Percentiles rank a stretch among this genome's conserved stretches.
Evolutionary conservation across 129 eudicot species (phyloP).

Genomic region (Pittosporum tobira): DNA sequence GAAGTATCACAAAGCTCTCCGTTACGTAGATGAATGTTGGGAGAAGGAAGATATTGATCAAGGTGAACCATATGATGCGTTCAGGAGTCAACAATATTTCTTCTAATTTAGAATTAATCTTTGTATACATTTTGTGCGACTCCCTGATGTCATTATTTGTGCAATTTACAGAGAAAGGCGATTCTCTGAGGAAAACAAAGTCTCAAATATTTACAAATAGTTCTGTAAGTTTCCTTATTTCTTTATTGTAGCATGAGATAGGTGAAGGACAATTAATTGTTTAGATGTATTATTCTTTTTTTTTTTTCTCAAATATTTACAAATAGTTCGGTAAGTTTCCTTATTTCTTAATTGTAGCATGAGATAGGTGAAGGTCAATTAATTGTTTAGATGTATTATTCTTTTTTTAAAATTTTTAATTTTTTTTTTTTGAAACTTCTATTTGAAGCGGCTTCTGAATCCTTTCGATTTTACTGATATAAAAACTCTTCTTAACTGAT

Average conservation of each 20-base stretch:
- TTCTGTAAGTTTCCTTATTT: constrained; percentile 55
- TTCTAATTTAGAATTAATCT: neutral
- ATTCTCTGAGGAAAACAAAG: constrained; percentile 55
- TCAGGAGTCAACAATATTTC: constrained; percentile 4
- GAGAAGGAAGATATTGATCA: constrained; percentile 65
- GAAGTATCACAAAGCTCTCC: constrained; percentile 77
- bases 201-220: constrained; percentile 72
- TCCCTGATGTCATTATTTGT: constrained; percentile 12
- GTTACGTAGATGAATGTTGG: constrained; percentile 80
- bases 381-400: no score
- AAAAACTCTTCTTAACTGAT: no score
- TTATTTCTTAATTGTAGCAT: neutral
- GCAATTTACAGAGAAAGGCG: constrained; percentile 44
- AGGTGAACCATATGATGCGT: constrained; percentile 37
- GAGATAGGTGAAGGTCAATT: neutral
- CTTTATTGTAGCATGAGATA: neutral
- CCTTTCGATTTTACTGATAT: no score
- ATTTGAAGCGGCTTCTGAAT: no score
- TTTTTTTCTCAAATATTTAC: constrained; percentile 73
- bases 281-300: no score
- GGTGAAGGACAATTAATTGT: neutral
- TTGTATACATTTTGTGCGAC: constrained; percentile 1
- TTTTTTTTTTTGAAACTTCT: no score
- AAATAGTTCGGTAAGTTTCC: constrained; percentile 73
- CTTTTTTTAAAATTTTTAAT: no score